Base-by-base conservation (phyloP, 2,329 filamentous ascomycete species). In the Malbranchea zuffiana region DNA sequence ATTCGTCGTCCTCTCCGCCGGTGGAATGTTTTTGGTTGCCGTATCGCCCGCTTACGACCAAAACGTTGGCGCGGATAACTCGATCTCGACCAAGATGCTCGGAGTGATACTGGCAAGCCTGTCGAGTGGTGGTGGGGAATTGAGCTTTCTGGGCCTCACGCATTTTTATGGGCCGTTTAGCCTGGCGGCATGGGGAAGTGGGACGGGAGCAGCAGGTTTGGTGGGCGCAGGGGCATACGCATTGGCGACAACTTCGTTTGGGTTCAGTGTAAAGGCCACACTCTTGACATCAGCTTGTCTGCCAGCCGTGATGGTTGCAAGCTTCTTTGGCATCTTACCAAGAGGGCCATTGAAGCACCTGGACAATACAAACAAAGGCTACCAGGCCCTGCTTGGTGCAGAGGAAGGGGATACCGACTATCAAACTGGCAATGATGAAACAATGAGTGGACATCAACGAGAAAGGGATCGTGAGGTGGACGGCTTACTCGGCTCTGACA, bases 131-230 rank as follows among this genome's bases (percentile, higher is more conserved):
- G 82, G 72, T 12, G 90, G 90, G 20, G 90, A 96, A 63, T 67
- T 95, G 41, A 92, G 81, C 59, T 95, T 96, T 54, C 65, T 98
- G 4, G 82, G 85, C 1, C 62, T 98, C 51, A 93, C 88, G 10
- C 88, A 96, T 56, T 95, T 82, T 63, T 96, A 96, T 52, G 90
- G 88, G 0, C 78, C 76, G 6, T 80, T 83, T 59, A 85, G 84
- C 49, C 69, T 96, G 12, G 87, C 87, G 0, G 80, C 84, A 23
- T 98, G 90, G 90, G 82, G 85, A 0, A 88, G 82, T 45, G 88
- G 88, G 0, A 95, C 88, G 0, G 88, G 88, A 1, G 88, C 82
- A 0, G 88, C 88, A 1, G 88, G 88, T 0, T 59, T 98, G 40
- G 69, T 88, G 1, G 90, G 90, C 4, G 85, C 88, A 1, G 86